Percentiles rank a stretch among this genome's conserved stretches.
phyloP scores from a whole-genome alignment of 2,329 filamentous ascomycete species.

The Ceratocystis smalleyi region DNA sequence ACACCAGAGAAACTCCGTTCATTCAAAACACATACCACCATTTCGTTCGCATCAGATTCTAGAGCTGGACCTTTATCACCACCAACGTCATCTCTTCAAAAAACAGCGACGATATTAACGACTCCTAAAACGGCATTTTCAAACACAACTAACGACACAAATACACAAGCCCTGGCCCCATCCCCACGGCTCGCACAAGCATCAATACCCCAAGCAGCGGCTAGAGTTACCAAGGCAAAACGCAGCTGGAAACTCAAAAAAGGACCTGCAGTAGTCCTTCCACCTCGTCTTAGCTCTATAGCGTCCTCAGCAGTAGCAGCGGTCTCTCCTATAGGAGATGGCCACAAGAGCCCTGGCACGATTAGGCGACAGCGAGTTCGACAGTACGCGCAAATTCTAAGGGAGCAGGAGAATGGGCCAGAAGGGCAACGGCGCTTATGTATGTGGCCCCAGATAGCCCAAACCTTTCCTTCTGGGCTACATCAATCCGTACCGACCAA shows the following conservation, averaged over 20 bases:
- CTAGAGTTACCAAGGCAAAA: not conserved
- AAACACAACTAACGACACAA: not conserved
- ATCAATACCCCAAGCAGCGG: not conserved
- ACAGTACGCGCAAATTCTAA: constrained; percentile 30
- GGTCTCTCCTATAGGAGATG: constrained; percentile 14
- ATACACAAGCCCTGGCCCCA: not conserved
- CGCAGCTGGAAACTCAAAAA: not conserved
- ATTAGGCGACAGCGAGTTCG: constrained; percentile 31
- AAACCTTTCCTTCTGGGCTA: not conserved
- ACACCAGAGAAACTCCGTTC: not conserved
- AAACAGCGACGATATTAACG: not conserved
- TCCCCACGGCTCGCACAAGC: not conserved
- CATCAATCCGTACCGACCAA: not conserved
- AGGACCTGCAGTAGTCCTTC: not conserved
- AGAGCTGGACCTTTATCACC: not conserved
- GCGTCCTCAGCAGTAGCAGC: constrained; percentile 7
- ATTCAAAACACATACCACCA: not conserved
- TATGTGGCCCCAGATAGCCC: constrained; percentile 22
- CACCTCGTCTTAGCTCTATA: not conserved
- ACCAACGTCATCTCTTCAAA: not conserved
- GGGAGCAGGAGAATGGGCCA: constrained; percentile 25
- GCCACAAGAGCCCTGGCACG: constrained; percentile 29
- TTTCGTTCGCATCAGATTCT: not conserved
- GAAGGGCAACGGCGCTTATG: constrained; percentile 25
- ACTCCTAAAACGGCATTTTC: not conserved